phyloP scores from a whole-genome alignment of 2,329 filamentous ascomycete genomes.

The Cladosporium sp. region DNA sequence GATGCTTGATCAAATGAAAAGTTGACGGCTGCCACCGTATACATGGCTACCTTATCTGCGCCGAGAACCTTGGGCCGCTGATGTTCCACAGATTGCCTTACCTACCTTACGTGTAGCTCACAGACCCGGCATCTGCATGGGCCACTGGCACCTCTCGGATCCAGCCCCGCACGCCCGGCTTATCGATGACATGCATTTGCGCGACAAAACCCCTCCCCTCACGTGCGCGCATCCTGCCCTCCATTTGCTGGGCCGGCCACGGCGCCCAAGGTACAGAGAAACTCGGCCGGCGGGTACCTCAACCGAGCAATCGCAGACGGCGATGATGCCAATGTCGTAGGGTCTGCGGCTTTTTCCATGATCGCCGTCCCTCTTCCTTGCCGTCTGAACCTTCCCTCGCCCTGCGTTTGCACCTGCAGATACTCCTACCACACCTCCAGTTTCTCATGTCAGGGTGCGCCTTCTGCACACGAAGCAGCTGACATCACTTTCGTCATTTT shows the following conservation, averaged over 20 bases:
- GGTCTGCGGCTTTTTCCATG: conserved; percentile 3
- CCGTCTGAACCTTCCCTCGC: neutral
- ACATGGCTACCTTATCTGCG: no score
- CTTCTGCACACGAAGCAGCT: neutral
- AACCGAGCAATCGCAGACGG: neutral
- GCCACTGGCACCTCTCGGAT: no score
- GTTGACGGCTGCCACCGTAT: no score
- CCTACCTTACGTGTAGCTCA: no score
- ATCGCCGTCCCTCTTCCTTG: neutral
- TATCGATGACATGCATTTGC: neutral
- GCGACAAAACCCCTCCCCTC: neutral
- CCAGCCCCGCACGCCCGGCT: no score
- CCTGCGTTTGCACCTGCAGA: neutral
- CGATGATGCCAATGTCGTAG: neutral
- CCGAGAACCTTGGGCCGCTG: no score
- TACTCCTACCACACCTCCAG: neutral
- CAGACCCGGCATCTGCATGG: no score
- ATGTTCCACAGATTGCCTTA: no score
- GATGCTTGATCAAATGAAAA: neutral
- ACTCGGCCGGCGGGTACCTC: neutral
- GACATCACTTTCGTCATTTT: neutral
- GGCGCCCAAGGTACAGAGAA: neutral
- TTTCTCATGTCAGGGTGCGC: neutral
- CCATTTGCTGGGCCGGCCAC: neutral
- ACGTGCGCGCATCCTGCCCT: neutral